Conservation (phyloP, 768 basidiomycete species). For the Candolleomyces aberdarensis region DNA sequence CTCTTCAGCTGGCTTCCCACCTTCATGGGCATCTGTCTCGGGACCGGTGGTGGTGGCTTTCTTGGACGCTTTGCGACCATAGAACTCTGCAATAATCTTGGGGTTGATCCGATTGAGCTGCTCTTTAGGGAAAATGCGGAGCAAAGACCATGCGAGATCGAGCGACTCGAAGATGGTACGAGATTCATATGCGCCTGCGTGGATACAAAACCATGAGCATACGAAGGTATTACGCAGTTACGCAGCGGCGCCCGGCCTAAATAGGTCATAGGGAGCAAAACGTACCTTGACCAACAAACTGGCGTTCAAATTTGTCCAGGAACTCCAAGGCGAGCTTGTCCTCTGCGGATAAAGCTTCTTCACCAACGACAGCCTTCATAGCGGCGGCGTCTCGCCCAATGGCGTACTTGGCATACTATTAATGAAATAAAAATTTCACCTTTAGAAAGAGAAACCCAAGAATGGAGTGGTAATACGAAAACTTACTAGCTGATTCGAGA, state of each 20-base stretch:
- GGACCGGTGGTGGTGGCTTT: constrained; percentile 51
- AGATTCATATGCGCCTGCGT: constrained; percentile 85
- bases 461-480: constrained; percentile 2
- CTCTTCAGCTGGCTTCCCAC: constrained; percentile 12
- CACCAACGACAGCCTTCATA: constrained; percentile 99
- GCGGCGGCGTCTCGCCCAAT: constrained; percentile 95
- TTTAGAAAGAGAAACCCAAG: constrained; percentile 1
- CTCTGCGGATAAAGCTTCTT: constrained; percentile 92
- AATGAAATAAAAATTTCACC: constrained; percentile 8
- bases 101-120: constrained; percentile 97
- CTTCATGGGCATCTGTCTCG: constrained; percentile 43
- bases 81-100: constrained; percentile 93
- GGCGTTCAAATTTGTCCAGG: constrained; percentile 94
- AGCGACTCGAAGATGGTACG: constrained; percentile 96
- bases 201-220: constrained; percentile 4
- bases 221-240: not conserved
- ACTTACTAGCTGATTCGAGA: constrained; percentile 95
- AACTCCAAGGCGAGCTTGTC: constrained; percentile 98
- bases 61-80: constrained; percentile 77
- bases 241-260: not conserved
- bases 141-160: constrained; percentile 93
- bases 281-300: constrained; percentile 95
- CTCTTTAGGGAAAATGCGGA: constrained; percentile 99
- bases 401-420: constrained; percentile 95
- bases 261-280: constrained; percentile 37